Percentiles rank a stretch among this genome's conserved stretches.
These are phyloP conservation scores for Sphenostylis stenocarpa DNA, from an alignment of 306 rosid species.

Conservation along the genomic window DNA sequence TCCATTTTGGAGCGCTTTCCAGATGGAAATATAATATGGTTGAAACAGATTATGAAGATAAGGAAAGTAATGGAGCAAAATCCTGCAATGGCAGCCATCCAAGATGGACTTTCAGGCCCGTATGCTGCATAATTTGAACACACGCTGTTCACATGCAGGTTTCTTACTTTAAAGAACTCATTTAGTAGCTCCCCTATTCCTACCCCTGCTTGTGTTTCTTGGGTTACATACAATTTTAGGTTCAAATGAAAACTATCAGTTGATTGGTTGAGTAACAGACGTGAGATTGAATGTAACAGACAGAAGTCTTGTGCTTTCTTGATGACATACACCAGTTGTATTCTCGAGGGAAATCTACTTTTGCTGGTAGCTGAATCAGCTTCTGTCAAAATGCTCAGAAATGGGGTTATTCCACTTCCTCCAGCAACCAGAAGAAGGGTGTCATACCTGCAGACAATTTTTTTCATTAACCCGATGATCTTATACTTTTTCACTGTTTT, in stretches of 20 bases:
- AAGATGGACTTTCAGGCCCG: slow-evolving; percentile 62
- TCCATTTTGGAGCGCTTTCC: slow-evolving; percentile 39
- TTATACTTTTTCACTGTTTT: not conserved
- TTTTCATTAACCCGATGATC: slow-evolving; percentile 15
- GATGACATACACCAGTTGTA: slow-evolving; percentile 64
- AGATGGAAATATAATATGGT: slow-evolving; percentile 54
- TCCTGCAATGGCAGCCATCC: slow-evolving; percentile 70
- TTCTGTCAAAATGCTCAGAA: slow-evolving; percentile 82
- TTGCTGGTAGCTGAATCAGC: slow-evolving; percentile 42
- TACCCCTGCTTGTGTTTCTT: slow-evolving; percentile 51
- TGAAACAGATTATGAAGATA: slow-evolving; percentile 49
- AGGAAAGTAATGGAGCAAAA: slow-evolving; percentile 55
- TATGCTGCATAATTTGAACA: slow-evolving; percentile 49
- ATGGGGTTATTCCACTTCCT: slow-evolving; percentile 89
- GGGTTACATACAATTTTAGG: slow-evolving; percentile 72
- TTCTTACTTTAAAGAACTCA: slow-evolving; percentile 48
- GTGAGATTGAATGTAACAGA: slow-evolving; percentile 62
- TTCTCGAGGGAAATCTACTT: slow-evolving; percentile 45
- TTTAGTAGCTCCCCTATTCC: slow-evolving; percentile 48
- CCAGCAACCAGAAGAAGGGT: slow-evolving; percentile 74
- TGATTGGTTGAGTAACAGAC: slow-evolving; percentile 49
- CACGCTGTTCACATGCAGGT: slow-evolving; percentile 46
- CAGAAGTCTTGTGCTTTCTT: slow-evolving; percentile 64
- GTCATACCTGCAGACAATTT: slow-evolving; percentile 67
- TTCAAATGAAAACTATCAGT: slow-evolving; percentile 46